These are phyloP conservation scores for Coemansia sp. DNA, from an alignment of 192 early-diverging fungal species.

Conservation along the genomic window DNA sequence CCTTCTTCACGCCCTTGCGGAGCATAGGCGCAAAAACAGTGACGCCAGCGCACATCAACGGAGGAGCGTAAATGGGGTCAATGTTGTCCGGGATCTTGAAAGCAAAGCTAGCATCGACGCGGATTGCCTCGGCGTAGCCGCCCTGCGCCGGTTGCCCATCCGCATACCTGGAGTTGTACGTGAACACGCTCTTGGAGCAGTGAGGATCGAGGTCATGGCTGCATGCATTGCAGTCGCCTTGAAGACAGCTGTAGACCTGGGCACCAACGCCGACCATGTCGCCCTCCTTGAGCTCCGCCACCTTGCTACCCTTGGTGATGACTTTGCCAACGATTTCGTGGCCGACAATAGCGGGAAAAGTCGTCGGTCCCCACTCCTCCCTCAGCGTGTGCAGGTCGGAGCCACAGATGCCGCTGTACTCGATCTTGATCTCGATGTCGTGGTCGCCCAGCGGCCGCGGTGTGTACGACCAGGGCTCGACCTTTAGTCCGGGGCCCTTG, in stretches of 20 bases:
- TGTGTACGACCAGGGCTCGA: slow-evolving; percentile 57
- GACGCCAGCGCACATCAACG: slow-evolving; percentile 82
- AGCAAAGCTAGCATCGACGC: slow-evolving; percentile 60
- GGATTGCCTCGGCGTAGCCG: slow-evolving; percentile 65
- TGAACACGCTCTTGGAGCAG: slow-evolving; percentile 50
- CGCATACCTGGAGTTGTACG: slow-evolving; percentile 60
- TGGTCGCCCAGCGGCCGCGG: slow-evolving; percentile 62
- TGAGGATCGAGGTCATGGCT: slow-evolving; percentile 42
- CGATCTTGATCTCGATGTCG: slow-evolving; percentile 75
- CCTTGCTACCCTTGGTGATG: slow-evolving; percentile 60
- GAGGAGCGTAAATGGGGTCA: slow-evolving; percentile 63
- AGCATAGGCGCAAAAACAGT: slow-evolving; percentile 76
- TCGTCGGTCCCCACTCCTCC: slow-evolving; percentile 60
- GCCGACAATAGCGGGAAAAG: slow-evolving; percentile 59
- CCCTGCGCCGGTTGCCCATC: slow-evolving; percentile 58
- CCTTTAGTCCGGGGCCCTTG: slow-evolving; percentile 23
- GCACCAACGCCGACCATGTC: slow-evolving; percentile 72
- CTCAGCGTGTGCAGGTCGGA: slow-evolving; percentile 75
- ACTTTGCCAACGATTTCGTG: slow-evolving; percentile 74
- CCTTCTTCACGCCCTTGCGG: slow-evolving; percentile 62
- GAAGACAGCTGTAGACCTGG: slow-evolving; percentile 60
- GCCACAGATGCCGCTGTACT: slow-evolving; percentile 78
- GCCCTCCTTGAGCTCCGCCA: slow-evolving; percentile 59
- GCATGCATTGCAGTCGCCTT: slow-evolving; percentile 59
- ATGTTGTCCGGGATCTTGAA: slow-evolving; percentile 64